phyloP scores from a whole-genome alignment of 805 yeast species.

The Teunomyces lycoperdinae region DNA sequence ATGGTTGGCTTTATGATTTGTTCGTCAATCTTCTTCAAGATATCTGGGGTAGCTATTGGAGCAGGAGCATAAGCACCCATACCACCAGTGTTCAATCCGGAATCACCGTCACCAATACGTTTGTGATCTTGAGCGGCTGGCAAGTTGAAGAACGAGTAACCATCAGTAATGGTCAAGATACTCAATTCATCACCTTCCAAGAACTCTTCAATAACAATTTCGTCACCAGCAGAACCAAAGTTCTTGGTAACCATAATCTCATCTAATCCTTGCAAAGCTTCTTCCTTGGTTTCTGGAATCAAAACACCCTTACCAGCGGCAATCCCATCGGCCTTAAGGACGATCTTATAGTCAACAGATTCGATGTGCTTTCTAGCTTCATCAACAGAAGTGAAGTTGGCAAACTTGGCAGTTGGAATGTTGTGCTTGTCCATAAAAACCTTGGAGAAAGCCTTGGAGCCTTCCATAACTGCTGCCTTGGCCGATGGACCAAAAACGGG shows the following conservation, averaged over 20 bases:
- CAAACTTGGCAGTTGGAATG: slow-evolving; percentile 92
- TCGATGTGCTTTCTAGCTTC: slow-evolving; percentile 71
- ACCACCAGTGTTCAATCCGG: slow-evolving; percentile 97
- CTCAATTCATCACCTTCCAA: slow-evolving; percentile 97
- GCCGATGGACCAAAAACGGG: slow-evolving; percentile 97
- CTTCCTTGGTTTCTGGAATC: slow-evolving; percentile 80
- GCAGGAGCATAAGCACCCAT: slow-evolving; percentile 99
- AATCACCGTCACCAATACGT: slow-evolving; percentile 89
- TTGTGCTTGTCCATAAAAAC: slow-evolving; percentile 87
- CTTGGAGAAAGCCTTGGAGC: slow-evolving; percentile 92
- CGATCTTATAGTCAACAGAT: slow-evolving; percentile 68
- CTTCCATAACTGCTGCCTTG: slow-evolving; percentile 91
- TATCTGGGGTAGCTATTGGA: slow-evolving; percentile 80
- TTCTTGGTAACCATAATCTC: slow-evolving; percentile 87
- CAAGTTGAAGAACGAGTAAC: slow-evolving; percentile 82
- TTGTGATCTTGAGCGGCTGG: slow-evolving; percentile 99
- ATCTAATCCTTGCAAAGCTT: slow-evolving; percentile 79
- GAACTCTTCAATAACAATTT: slow-evolving; percentile 91
- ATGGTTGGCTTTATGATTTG: slow-evolving; percentile 86
- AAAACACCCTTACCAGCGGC: slow-evolving; percentile 99
- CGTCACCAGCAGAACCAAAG: slow-evolving; percentile 91
- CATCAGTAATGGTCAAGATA: slow-evolving; percentile 88
- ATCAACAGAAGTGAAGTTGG: slow-evolving; percentile 74
- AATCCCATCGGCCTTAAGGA: slow-evolving; percentile 94
- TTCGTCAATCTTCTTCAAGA: slow-evolving; percentile 67